Percentiles rank a stretch among this genome's conserved stretches.
Conservation (phyloP, 805 yeast species). For the Groenewaldozyma tartarivorans region DNA sequence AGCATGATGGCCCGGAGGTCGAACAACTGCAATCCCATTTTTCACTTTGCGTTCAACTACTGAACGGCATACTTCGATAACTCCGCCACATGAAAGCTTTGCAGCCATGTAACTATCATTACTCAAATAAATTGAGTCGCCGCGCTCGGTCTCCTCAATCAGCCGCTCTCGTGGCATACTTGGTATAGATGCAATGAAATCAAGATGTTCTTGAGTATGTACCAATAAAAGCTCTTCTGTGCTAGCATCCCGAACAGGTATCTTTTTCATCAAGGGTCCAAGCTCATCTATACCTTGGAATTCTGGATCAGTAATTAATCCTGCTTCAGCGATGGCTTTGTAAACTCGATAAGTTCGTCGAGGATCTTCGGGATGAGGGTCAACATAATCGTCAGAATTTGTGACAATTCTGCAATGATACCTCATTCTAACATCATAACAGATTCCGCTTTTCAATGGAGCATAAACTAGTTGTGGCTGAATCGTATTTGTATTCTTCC, state of each 20-base stretch:
- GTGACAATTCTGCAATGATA: conserved; percentile 93
- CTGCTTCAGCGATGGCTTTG: conserved; percentile 89
- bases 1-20: conserved; percentile 99
- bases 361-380: conserved; percentile 99
- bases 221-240: conserved; percentile 78
- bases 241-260: conserved; percentile 85
- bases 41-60: conserved; percentile 89
- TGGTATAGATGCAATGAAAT: conserved; percentile 65
- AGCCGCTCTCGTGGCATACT: conserved; percentile 69
- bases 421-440: conserved; percentile 95
- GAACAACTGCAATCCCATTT: conserved; percentile 85
- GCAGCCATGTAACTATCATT: conserved; percentile 85
- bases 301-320: conserved; percentile 71
- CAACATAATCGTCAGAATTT: conserved; percentile 85
- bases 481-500: conserved; percentile 3
- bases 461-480: conserved; percentile 61
- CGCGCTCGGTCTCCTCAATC: conserved; percentile 74
- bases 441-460: conserved; percentile 82
- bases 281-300: conserved; percentile 63
- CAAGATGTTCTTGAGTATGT: conserved; percentile 73
- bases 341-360: conserved; percentile 89
- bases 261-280: conserved; percentile 79
- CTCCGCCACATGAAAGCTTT: conserved; percentile 89
- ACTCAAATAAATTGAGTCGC: conserved; percentile 92
- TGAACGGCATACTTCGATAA: conserved; percentile 92